Evolutionary conservation across 169 alveolate species (phyloP).

Genomic region (Plasmodium gonderi): DNA sequence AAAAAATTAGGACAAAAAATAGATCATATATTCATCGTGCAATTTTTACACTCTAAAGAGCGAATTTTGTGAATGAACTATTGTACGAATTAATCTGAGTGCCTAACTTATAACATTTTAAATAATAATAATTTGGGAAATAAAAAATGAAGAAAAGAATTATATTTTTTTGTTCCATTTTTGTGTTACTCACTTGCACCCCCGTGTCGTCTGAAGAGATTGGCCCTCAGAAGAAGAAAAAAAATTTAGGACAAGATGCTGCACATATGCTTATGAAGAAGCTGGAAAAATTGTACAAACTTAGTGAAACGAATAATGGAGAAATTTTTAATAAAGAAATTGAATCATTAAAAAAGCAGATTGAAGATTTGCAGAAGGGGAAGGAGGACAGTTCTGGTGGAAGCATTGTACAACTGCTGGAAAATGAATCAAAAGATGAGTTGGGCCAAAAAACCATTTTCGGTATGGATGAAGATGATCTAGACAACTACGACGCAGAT

Average conservation of each 20-base stretch:
- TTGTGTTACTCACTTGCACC: not conserved
- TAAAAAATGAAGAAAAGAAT: not conserved
- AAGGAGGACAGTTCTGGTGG: too few species aligned
- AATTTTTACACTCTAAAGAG: too few species aligned
- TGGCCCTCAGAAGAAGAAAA: not conserved
- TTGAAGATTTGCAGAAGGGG: not conserved
- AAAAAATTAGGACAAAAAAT: too few species aligned
- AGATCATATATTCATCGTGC: too few species aligned
- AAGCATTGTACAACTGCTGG: not conserved
- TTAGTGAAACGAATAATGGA: not conserved
- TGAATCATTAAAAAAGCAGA: not conserved
- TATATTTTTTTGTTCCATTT: not conserved
- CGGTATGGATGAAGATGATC: slow-evolving; percentile 9
- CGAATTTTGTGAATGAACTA: too few species aligned
- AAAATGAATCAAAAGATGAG: not conserved
- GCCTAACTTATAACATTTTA: too few species aligned
- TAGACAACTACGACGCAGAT: not conserved
- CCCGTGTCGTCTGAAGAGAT: not conserved
- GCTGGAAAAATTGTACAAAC: not conserved
- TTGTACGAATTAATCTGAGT: too few species aligned
- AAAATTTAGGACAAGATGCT: not conserved
- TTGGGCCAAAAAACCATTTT: not conserved
- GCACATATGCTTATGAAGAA: not conserved
- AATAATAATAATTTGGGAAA: too few species aligned
- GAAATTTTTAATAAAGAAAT: not conserved